These are phyloP conservation scores for Saitozyma podzolica DNA, from an alignment of 768 basidiomycete species.

Conservation along the genomic window DNA sequence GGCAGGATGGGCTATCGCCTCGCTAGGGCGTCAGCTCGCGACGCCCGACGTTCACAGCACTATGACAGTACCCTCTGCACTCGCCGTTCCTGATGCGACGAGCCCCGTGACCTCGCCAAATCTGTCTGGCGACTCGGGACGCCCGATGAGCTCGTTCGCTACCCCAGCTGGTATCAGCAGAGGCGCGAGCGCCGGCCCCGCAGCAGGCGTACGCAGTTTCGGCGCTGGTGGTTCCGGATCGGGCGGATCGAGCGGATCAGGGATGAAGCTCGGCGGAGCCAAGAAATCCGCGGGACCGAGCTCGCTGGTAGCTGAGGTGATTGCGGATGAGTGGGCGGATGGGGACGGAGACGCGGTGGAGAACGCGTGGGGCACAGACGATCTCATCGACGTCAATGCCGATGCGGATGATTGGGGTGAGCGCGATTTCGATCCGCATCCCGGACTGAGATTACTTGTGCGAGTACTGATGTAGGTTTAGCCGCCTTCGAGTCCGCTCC, in stretches of 20 bases:
- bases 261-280: constrained; percentile 67
- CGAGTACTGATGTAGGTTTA: constrained; percentile 1
- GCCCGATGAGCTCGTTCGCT: not conserved
- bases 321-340: constrained; percentile 48
- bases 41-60: constrained; percentile 71
- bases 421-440: constrained; percentile 40
- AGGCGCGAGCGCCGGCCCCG: too few relatives aligned
- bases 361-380: constrained; percentile 69
- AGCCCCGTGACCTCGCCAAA: not conserved
- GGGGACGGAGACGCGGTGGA: constrained; percentile 60
- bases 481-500: constrained; percentile 71
- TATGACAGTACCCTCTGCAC: constrained; percentile 28
- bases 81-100: not conserved
- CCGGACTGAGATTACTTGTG: not conserved
- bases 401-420: constrained; percentile 93
- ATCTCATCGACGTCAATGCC: constrained; percentile 89
- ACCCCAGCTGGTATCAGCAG: too few relatives aligned
- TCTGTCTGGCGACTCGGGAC: not conserved
- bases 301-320: constrained; percentile 57
- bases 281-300: constrained; percentile 56
- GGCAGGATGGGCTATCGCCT: constrained; percentile 95
- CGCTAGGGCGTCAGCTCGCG: constrained; percentile 74
- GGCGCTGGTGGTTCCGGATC: too few relatives aligned
- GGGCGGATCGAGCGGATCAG: constrained; percentile 5
- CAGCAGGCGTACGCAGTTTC: too few relatives aligned